Evolutionary conservation across 495 filamentous ascomycete species (phyloP).

Genomic region (Aspergillus ostianus): DNA sequence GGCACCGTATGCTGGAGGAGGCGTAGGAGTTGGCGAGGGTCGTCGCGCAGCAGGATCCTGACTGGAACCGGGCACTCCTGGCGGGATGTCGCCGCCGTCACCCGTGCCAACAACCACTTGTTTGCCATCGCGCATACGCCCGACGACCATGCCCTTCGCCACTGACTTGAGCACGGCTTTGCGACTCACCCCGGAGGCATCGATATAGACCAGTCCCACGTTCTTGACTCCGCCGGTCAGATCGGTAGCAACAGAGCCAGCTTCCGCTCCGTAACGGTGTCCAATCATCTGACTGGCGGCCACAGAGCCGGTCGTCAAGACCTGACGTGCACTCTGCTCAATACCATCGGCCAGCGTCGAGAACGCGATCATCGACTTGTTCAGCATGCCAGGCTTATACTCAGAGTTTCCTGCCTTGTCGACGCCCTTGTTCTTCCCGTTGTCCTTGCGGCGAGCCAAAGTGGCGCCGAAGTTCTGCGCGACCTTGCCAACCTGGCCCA

Average conservation of each 20-base stretch:
- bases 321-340: conserved; percentile 73
- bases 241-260: conserved; percentile 66
- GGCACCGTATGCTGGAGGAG: conserved; percentile 45
- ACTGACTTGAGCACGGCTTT: conserved; percentile 87
- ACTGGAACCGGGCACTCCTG: conserved; percentile 14
- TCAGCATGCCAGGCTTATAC: conserved; percentile 87
- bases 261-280: conserved; percentile 83
- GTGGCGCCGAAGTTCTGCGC: conserved; percentile 87
- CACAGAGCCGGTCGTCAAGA: conserved; percentile 68
- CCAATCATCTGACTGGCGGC: conserved; percentile 79
- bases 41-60: conserved; percentile 29
- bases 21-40: conserved; percentile 34
- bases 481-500: conserved; percentile 73
- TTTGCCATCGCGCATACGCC: conserved; percentile 78
- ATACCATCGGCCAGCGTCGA: conserved; percentile 93
- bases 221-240: conserved; percentile 88
- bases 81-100: conserved; percentile 60
- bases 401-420: conserved; percentile 55
- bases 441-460: conserved; percentile 61
- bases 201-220: conserved; percentile 96
- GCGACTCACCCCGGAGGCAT: conserved; percentile 86
- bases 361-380: conserved; percentile 95
- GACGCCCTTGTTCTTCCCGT: conserved; percentile 53
- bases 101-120: conserved; percentile 81
- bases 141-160: conserved; percentile 98